Conservation (phyloP, 768 basidiomycete genomes). For the Russula virescens region DNA sequence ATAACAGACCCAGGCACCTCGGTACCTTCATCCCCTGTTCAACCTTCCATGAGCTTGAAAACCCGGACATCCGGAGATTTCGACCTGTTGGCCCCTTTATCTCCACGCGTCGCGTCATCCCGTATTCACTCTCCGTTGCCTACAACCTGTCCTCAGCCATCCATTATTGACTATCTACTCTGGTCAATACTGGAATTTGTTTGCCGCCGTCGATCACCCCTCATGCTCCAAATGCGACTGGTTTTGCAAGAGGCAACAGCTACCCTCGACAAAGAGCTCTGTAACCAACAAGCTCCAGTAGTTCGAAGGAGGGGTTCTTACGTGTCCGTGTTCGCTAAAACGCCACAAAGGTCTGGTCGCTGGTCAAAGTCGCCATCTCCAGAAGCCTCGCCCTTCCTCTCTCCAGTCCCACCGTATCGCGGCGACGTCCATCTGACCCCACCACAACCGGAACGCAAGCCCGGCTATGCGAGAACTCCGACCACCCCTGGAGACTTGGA, state of each 20-base stretch:
- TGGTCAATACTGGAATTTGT: constrained; percentile 70
- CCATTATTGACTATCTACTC: constrained; percentile 62
- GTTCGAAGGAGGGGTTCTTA: constrained; percentile 37
- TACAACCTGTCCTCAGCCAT: constrained; percentile 36
- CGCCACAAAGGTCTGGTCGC: constrained; percentile 41
- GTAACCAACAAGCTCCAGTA: constrained; percentile 26
- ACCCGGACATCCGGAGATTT: constrained; percentile 13
- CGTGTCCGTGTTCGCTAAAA: constrained; percentile 49
- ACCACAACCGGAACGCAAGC: constrained; percentile 29
- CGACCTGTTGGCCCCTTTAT: constrained; percentile 26
- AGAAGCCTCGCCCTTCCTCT: constrained; percentile 38
- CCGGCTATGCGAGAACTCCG: constrained; percentile 40
- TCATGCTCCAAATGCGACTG: constrained; percentile 59
- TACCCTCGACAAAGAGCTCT: constrained; percentile 48
- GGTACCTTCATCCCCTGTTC: constrained; percentile 45
- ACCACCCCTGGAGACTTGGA: constrained; percentile 32
- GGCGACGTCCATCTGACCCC: constrained; percentile 18
- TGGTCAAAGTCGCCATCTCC: constrained; percentile 37
- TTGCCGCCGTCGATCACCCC: constrained; percentile 55
- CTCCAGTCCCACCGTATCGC: constrained; percentile 26
- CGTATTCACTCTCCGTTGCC: constrained; percentile 30
- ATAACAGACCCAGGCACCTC: constrained; percentile 40
- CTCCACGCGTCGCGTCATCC: constrained; percentile 21
- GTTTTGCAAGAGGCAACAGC: constrained; percentile 61
- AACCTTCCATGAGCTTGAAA: constrained; percentile 36